Evolutionary conservation across 1,139 yeast genomes (phyloP), one percentile per base, ranked within the genome.

Genomic region (Pichia norvegensis): DNA sequence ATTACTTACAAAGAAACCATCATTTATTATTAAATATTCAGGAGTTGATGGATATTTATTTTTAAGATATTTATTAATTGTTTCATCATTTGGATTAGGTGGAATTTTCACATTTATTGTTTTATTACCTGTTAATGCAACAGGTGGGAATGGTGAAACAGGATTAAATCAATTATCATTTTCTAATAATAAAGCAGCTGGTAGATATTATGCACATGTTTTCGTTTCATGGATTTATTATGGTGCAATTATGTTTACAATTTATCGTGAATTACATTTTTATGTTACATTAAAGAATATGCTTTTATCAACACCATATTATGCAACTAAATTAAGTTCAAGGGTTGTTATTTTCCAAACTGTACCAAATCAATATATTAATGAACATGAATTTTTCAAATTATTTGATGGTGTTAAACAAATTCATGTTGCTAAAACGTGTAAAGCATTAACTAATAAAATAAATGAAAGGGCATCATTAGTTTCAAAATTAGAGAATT

Each of bases 11-110:
- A 78, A 79, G 55, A 79, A 84, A 1, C 92, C 84, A 54, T 59
- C 81, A 2, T 85, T 74, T 60, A 66, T 87, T 46, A 74, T 92
- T 52, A 85, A 85, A 58, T 87, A 85, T 54, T 73, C 87, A 29
- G 95, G 96, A 38, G 65, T 86, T 13, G 97, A 90, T 64, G 97
- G 96, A 16, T 92, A 87, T 66, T 80, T 88, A 56, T 90, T 85
- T 60, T 64, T 86, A 45, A 73, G 98, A 54, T 92, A 81, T 62
- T 62, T 92, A 50, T 77, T 82, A 46, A 72, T 85, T 43, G 74
- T 85, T 48, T 70, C 78, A 27, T 63, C 74, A 17, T 63, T 85
- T 42, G 76, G 85, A 27, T 59, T 80, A 13, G 94, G 95, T 2
- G 77, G 85, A 46, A 52, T 84, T 29, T 55, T 83, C 20, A 66